A percentile compares a stretch with the other conserved stretches of the same genome.
These are phyloP conservation scores for Furcasterigmium furcatum DNA, from an alignment of 2,329 filamentous ascomycete species.

Conservation along the genomic window DNA sequence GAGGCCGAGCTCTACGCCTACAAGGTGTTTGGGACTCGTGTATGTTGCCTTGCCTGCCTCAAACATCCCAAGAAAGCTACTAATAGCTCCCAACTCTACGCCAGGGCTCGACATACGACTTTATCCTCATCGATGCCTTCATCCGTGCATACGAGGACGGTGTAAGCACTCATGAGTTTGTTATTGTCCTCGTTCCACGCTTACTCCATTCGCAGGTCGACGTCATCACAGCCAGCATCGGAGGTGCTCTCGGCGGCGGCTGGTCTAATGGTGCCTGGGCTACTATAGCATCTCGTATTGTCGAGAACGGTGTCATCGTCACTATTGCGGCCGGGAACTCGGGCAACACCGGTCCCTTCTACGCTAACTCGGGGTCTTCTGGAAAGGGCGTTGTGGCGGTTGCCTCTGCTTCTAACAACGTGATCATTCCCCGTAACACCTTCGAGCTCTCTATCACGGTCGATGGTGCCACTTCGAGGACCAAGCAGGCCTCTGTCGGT, in stretches of 20 bases:
- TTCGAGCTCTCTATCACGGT: background rate
- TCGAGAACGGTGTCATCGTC: constrained; percentile 19
- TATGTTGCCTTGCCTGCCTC: background rate
- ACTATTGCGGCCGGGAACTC: constrained; percentile 12
- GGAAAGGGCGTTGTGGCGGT: constrained; percentile 20
- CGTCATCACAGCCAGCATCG: constrained; percentile 10
- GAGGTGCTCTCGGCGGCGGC: constrained; percentile 2
- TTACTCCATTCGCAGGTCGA: constrained; percentile 3
- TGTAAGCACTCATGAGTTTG: background rate
- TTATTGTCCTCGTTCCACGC: no score
- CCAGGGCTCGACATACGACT: constrained; percentile 23
- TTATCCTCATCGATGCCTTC: constrained; percentile 1
- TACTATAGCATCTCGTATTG: constrained; percentile 7
- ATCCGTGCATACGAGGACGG: background rate
- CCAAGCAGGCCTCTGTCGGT: background rate
- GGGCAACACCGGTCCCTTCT: constrained; percentile 17
- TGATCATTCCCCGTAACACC: background rate
- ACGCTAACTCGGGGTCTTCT: constrained; percentile 17
- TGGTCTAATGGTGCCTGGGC: constrained; percentile 10
- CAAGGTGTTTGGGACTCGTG: constrained; percentile 31
- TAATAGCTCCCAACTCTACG: constrained; percentile 17
- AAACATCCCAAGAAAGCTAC: no score
- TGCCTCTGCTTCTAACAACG: constrained; percentile 2
- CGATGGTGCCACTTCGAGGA: background rate
- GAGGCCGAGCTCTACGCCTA: constrained; percentile 40